Evolutionary conservation across 768 basidiomycete species (phyloP).

Genomic region (Mycena rebaudengoi): DNA sequence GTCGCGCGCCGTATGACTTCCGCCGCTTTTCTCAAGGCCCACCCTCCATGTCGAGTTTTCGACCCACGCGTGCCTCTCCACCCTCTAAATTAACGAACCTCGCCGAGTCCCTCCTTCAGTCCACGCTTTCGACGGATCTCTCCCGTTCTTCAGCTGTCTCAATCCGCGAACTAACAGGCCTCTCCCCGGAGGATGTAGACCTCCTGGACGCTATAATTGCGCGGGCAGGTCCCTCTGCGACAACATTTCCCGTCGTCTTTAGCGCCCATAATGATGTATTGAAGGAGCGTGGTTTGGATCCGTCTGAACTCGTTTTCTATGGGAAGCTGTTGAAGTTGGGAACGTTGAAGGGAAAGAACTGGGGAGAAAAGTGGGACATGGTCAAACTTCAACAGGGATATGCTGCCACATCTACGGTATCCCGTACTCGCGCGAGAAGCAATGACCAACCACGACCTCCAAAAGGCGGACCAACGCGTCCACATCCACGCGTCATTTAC

Average conservation of each 20-base stretch:
- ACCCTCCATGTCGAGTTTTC: constrained; percentile 40
- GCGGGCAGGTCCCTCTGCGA: constrained; percentile 72
- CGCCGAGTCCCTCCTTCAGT: constrained; percentile 21
- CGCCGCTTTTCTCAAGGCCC: neutral
- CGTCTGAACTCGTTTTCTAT: constrained; percentile 84
- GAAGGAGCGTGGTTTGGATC: constrained; percentile 76
- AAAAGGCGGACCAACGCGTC: constrained; percentile 19
- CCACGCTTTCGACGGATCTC: constrained; percentile 39
- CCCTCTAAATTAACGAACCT: constrained; percentile 38
- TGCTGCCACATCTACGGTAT: constrained; percentile 18
- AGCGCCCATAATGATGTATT: constrained; percentile 87
- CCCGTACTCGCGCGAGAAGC: constrained; percentile 21
- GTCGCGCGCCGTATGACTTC: constrained; percentile 6
- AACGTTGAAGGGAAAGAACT: constrained; percentile 79
- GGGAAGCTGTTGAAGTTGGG: constrained; percentile 85
- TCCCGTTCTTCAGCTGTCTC: constrained; percentile 52
- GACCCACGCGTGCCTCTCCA: constrained; percentile 43
- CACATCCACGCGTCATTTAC: constrained; percentile 13
- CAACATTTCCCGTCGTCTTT: constrained; percentile 83
- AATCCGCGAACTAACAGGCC: constrained; percentile 58
- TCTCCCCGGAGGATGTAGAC: constrained; percentile 66
- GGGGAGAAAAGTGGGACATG: constrained; percentile 83
- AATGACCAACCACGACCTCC: neutral
- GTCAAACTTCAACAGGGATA: constrained; percentile 68
- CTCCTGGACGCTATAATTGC: constrained; percentile 79